Percentiles rank a stretch among this genome's conserved stretches.
Evolutionary conservation across 306 rosid species (phyloP).

Genomic region (Pterocarpus macrocarpus): DNA sequence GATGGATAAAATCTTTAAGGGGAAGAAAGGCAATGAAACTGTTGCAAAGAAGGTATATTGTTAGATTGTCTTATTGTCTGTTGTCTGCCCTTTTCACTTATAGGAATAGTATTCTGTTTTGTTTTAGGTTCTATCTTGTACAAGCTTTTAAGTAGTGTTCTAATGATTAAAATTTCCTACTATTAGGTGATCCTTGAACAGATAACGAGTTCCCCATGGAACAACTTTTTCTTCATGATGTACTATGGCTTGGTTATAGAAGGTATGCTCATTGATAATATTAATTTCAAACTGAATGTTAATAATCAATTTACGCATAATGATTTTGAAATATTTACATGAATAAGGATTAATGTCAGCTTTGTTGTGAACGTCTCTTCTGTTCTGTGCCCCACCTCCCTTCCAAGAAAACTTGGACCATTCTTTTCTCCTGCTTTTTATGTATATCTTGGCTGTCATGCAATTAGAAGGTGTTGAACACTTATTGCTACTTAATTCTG

Average conservation of each 20-base stretch:
- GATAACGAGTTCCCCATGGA: constrained; percentile 86
- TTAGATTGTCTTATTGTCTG: constrained; percentile 28
- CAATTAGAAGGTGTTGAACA: constrained; percentile 1
- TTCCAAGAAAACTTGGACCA: constrained; percentile 8
- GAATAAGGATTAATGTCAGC: constrained; percentile 2
- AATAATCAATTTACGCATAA: neutral
- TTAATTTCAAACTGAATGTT: neutral
- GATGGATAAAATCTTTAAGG: constrained; percentile 86
- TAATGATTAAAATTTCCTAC: constrained; percentile 46
- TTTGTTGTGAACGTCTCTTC: constrained; percentile 33
- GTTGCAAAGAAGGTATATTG: constrained; percentile 79
- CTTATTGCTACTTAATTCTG: neutral
- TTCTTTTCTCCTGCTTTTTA: neutral
- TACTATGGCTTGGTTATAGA: constrained; percentile 93
- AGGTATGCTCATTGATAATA: constrained; percentile 57
- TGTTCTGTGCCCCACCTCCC: neutral
- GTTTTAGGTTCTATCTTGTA: constrained; percentile 19
- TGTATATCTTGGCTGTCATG: constrained; percentile 17
- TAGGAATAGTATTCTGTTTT: constrained; percentile 14
- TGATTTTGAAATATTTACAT: constrained; percentile 6
- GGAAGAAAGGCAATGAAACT: constrained; percentile 75
- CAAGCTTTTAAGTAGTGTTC: constrained; percentile 1
- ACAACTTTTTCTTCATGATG: constrained; percentile 82
- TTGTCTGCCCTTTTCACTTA: constrained; percentile 18
- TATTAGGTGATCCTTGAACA: constrained; percentile 89